Base-by-base conservation (phyloP, 768 basidiomycete species). In the Cubamyces lactineus region DNA sequence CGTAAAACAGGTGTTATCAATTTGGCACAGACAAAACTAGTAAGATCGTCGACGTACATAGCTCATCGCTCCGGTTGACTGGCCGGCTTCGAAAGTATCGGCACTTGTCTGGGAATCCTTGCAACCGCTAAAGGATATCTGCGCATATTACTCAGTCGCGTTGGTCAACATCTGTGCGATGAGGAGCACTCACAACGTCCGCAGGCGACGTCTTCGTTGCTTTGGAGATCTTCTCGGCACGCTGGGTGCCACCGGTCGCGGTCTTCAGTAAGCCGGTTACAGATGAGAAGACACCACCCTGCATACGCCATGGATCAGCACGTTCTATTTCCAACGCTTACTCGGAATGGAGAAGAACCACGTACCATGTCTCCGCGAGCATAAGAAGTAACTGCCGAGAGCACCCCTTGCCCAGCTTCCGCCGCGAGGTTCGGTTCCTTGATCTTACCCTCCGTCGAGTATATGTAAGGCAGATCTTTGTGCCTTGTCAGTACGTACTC, bases 371-470 rank as follows among this genome's bases (percentile, higher is more conserved):
- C 95, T 38, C 89, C 89, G 12, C 80, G 82, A 23, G 89, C 79
- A 71, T 94, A 96, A 11, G 91, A 87, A 28, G 81, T 76, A 2
- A 92, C 84, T 1, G 93, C 91, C 23, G 84, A 83, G n/a, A 96
- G 73, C 4, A 97, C 77, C 8, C 92, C 93, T 70, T 92, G 86
- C 0, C 94, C 95, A 4, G 96, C 95, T 71, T 92, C 94, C 9
- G 87, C 83, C 12, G 87, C 86, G 16, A 94, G 77, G 71, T 97
- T 96, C 38, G 96, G 94, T 72, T 97, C 94, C 74, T 98, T 97
- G 72, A 98, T 77, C 71, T 92, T 94, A 51, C 95, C 95, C 77
- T 98, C 94, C 7, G 94, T 96, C 21, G 94, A 94, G 76, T 98
- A 98, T 86, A 77, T 70, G 63, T 77, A 78, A 1, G 77, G 78